Base-by-base conservation (phyloP, 257 asterid species). In the Solanum bukasovii region DNA sequence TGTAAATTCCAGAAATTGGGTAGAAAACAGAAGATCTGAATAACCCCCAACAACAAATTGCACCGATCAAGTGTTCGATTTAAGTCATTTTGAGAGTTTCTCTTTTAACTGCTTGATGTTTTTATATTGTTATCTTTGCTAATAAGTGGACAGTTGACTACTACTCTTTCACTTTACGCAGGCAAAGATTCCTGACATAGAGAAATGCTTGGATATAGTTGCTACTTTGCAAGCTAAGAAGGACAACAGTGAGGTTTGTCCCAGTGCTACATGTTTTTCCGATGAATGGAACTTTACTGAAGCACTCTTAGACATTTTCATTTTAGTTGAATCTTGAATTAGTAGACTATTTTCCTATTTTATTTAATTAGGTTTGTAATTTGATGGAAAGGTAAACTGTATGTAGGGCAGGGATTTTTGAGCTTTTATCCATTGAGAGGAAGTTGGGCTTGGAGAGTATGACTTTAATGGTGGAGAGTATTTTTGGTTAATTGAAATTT, bases 161-260 rank as follows among this genome's bases (percentile, higher is more conserved):
- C 42, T 37, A 34, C 38, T 88, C 72, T 27, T 70, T 18, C 52
- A 34, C 65, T 38, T 49, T 85, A 85, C 74, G 83, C 92, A 96
- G 98, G 99, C 98, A 70, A 96, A 96, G 90, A 96, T 96, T 87
- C 98, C 98, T 11, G 99, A 95, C 91, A 96, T 95, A 18, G 99
- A 94, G 91, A 96, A 95, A 90, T 95, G 98, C 95, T 94, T 95
- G 81, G 98, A 94, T 44, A 90, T 94, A 18, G 98, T 96, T 85
- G 92, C 95, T 81, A 93, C 97, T 27, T 90, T 96, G 94, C 94
- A 93, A 92, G 93, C 94, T 87, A 94, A 93, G 94, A 93, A 94
- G 94, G 94, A 91, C 85, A 88, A 92, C 84, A 92, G 97, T 90
- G 99, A 96, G 99, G 99, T 96, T 88, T 65, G 98, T 94, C 91